These are phyloP conservation scores for Fraxinus anomala DNA, from an alignment of 257 asterid genomes.

Conservation along the genomic window DNA sequence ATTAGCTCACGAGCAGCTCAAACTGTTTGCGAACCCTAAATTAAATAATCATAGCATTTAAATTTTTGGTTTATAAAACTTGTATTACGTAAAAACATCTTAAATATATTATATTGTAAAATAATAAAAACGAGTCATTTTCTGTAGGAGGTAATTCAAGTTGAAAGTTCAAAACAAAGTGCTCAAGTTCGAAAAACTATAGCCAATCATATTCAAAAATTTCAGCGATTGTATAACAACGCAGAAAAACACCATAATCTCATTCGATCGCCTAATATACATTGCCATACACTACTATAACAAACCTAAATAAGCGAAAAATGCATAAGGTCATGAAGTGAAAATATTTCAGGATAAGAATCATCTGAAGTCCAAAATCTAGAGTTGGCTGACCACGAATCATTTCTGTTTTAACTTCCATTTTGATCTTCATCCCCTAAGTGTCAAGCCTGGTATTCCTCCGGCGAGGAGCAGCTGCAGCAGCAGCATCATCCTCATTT, in stretches of 20 bases:
- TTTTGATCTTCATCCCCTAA: slow-evolving; percentile 26
- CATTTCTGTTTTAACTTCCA: neutral
- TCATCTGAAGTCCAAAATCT: slow-evolving; percentile 26
- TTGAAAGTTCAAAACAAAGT: neutral
- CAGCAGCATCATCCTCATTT: slow-evolving; percentile 19
- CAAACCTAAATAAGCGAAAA: slow-evolving; percentile 36
- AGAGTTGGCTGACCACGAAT: slow-evolving; percentile 2
- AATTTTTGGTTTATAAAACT: too few species aligned
- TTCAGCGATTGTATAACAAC: slow-evolving; percentile 1
- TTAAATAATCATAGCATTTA: too few species aligned
- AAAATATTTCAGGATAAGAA: slow-evolving; percentile 16
- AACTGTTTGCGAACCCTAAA: too few species aligned
- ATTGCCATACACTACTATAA: slow-evolving; percentile 30
- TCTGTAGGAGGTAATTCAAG: too few species aligned
- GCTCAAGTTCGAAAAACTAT: neutral
- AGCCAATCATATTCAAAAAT: slow-evolving; percentile 20
- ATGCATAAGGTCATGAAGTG: slow-evolving; percentile 25
- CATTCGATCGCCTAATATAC: slow-evolving; percentile 32
- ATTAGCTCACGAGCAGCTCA: too few species aligned
- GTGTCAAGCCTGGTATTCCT: slow-evolving; percentile 68
- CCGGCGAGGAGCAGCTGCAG: slow-evolving; percentile 52
- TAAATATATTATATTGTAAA: too few species aligned
- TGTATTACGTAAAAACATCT: too few species aligned
- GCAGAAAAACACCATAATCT: slow-evolving; percentile 19
- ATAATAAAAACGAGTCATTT: too few species aligned